These are phyloP conservation scores for Yamadazyma triangularis DNA, from an alignment of 1,139 yeast species.

Conservation along the genomic window DNA sequence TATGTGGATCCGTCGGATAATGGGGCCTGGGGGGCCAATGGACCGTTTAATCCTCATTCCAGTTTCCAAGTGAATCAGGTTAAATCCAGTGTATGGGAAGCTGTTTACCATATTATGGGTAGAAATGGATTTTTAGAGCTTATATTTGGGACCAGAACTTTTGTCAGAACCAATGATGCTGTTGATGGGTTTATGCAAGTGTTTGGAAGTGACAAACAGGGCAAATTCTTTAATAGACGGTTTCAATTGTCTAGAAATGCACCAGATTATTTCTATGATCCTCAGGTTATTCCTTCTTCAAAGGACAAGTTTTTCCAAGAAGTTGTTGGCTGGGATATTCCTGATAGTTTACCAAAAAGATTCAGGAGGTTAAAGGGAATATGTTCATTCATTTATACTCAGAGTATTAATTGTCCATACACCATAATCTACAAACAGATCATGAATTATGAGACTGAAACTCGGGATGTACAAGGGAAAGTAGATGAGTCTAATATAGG, in stretches of 20 bases:
- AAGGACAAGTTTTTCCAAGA: not conserved
- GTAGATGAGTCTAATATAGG: conserved; percentile 1
- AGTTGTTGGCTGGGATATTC: not conserved
- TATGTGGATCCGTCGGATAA: conserved; percentile 16
- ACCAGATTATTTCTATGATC: conserved; percentile 1
- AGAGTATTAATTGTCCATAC: not conserved
- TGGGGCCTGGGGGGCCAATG: conserved; percentile 11
- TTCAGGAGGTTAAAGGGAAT: not conserved
- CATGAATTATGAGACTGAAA: too few relatives aligned
- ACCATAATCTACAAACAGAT: not conserved
- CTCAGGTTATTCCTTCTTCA: not conserved
- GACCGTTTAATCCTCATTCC: conserved; percentile 16
- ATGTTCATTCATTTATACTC: not conserved
- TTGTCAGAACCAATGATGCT: conserved; percentile 10
- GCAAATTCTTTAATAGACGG: conserved; percentile 13
- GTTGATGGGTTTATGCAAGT: too few relatives aligned
- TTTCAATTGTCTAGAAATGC: conserved; percentile 9
- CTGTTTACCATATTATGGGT: conserved; percentile 30
- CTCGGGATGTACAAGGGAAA: not conserved
- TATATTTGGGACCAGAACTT: conserved; percentile 26
- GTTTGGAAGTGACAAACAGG: too few relatives aligned
- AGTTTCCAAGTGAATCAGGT: conserved; percentile 25
- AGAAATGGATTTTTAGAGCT: conserved; percentile 23
- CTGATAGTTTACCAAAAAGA: not conserved
- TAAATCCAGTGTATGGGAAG: conserved; percentile 34